A percentile compares a stretch with the other conserved stretches of the same genome.
Evolutionary conservation across 805 yeast species (phyloP).

Genomic region (Zygosaccharomyces rouxii): DNA sequence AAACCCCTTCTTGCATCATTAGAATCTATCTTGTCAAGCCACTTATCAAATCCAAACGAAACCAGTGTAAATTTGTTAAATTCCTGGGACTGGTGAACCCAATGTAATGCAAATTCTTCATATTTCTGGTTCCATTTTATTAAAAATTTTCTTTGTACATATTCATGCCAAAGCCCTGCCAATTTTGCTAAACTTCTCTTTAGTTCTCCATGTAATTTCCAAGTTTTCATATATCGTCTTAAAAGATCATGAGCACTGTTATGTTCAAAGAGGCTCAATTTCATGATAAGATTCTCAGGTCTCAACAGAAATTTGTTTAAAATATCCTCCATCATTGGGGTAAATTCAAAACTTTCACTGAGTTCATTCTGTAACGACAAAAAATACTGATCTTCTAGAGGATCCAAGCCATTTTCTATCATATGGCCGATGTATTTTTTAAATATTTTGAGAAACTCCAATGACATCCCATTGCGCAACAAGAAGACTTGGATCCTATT

Average conservation of each 20-base stretch:
- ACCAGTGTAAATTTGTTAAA: slow-evolving; percentile 17
- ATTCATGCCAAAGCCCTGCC: slow-evolving; percentile 16
- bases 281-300: slow-evolving; percentile 26
- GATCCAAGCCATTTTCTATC: slow-evolving; percentile 19
- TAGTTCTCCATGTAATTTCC: slow-evolving; percentile 17
- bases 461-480: slow-evolving; percentile 23
- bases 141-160: slow-evolving; percentile 13
- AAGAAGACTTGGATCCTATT: slow-evolving; percentile 27
- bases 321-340: slow-evolving; percentile 17
- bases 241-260: slow-evolving; percentile 6
- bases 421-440: slow-evolving; percentile 19
- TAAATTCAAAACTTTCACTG: slow-evolving; percentile 16
- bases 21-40: slow-evolving; percentile 17
- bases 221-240: slow-evolving; percentile 14
- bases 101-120: slow-evolving; percentile 2
- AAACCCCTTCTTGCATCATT: slow-evolving; percentile 17
- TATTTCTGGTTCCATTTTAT: slow-evolving; percentile 13
- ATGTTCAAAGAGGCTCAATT: slow-evolving; percentile 21
- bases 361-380: slow-evolving; percentile 23
- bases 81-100: slow-evolving; percentile 14
- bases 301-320: slow-evolving; percentile 20
- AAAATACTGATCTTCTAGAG: slow-evolving; percentile 23
- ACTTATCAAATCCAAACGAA: slow-evolving; percentile 18
- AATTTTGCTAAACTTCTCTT: slow-evolving; percentile 13
- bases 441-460: slow-evolving; percentile 27